Evolutionary conservation across 2,329 filamentous ascomycete genomes (phyloP).

Genomic region (Diaporthe citri): DNA sequence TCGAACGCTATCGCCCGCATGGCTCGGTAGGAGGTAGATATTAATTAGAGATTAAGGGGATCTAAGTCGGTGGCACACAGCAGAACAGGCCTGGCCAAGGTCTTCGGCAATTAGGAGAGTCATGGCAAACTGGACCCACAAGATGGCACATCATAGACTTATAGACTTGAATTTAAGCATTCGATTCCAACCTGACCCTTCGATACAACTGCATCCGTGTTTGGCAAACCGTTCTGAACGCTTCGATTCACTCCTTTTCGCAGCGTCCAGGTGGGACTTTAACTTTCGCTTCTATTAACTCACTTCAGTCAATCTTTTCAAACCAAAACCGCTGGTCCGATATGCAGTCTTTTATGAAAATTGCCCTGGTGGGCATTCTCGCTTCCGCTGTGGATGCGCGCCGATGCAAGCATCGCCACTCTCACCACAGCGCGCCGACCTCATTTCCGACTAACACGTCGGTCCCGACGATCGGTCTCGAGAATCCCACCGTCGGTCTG

Average conservation of each 20-base stretch:
- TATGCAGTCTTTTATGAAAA: conserved; percentile 24
- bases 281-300: conserved; percentile 30
- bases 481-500: background rate
- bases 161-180: conserved; percentile 21
- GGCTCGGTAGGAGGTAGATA: conserved; percentile 13
- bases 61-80: conserved; percentile 18
- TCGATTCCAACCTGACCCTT: background rate
- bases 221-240: background rate
- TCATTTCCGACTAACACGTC: background rate
- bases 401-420: conserved; percentile 34
- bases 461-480: background rate
- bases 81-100: conserved; percentile 3
- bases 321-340: conserved; percentile 1
- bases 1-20: conserved; percentile 15
- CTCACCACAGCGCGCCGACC: conserved; percentile 26
- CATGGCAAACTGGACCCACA: conserved; percentile 3
- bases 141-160: background rate
- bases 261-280: conserved; percentile 17
- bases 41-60: conserved; percentile 34
- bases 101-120: conserved; percentile 20
- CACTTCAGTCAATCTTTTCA: conserved; percentile 32
- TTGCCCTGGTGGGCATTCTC: conserved; percentile 30
- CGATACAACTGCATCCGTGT: background rate
- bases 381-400: conserved; percentile 8
- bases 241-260: conserved; percentile 15